Percentiles rank a stretch among this genome's conserved stretches.
Evolutionary conservation across 345 rosid genomes (phyloP).

Genomic region (Aquilaria malaccensis): DNA sequence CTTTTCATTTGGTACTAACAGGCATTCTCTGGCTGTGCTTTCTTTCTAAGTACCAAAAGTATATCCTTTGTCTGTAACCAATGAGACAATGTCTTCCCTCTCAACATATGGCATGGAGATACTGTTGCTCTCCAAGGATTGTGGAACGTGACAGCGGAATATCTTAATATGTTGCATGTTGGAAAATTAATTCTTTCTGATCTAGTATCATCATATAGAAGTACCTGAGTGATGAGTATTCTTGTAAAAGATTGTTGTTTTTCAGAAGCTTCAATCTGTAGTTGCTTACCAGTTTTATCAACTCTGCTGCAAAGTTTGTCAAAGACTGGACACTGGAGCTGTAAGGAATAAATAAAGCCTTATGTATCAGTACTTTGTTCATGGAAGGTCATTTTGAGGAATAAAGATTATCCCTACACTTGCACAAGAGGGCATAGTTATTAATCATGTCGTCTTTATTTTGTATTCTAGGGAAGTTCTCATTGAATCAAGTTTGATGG

Average conservation of each 20-base stretch:
- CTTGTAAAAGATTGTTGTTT: constrained; percentile 19
- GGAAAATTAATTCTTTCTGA: constrained; percentile 24
- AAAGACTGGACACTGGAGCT: constrained; percentile 2
- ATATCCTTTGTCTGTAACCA: constrained; percentile 17
- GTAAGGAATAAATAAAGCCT: constrained; percentile 5
- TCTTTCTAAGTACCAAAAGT: constrained; percentile 16
- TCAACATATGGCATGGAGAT: constrained; percentile 26
- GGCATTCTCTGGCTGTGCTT: constrained; percentile 17
- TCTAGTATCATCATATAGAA: background rate
- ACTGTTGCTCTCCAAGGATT: constrained; percentile 14
- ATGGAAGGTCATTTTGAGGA: too few species aligned
- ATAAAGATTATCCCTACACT: too few species aligned
- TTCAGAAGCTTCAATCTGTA: constrained; percentile 7
- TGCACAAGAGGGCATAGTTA: too few species aligned
- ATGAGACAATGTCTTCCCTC: constrained; percentile 18
- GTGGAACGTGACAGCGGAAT: constrained; percentile 14
- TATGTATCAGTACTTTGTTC: too few species aligned
- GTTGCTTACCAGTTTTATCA: too few species aligned
- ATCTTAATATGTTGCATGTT: constrained; percentile 19
- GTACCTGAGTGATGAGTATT: constrained; percentile 3
- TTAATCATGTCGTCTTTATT: too few species aligned
- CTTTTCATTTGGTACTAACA: constrained; percentile 23
- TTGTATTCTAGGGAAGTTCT: too few species aligned
- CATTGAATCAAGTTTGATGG: too few species aligned
- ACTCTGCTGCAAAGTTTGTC: background rate